Conservation (phyloP, 108 stramenopile genomes). For the Chaetoceros muelleri region DNA sequence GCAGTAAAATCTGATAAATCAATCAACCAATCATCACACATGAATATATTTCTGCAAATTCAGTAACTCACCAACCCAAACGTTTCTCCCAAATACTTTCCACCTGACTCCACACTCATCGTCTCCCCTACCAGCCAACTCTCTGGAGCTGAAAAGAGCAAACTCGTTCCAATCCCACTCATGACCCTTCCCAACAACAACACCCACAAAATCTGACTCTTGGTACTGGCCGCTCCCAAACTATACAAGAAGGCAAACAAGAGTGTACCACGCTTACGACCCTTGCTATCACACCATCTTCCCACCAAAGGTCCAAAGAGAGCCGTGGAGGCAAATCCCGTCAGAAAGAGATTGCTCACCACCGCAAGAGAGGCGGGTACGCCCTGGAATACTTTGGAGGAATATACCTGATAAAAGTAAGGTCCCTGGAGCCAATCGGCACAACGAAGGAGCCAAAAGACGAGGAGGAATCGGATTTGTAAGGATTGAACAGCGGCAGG, state of each 20-base stretch:
- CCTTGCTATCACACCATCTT: constrained; percentile 67
- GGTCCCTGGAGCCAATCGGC: constrained; percentile 99
- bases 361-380: constrained; percentile 35
- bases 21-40: no score
- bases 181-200: constrained; percentile 80
- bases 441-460: constrained; percentile 91
- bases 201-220: constrained; percentile 50
- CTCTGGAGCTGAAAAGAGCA: constrained; percentile 84
- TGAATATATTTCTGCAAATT: not conserved
- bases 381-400: constrained; percentile 75
- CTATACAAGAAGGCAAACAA: constrained; percentile 73
- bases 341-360: constrained; percentile 82
- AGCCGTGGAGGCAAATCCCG: constrained; percentile 87
- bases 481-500: constrained; percentile 38
- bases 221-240: constrained; percentile 70
- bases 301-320: constrained; percentile 86
- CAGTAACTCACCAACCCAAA: constrained; percentile 73
- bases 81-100: constrained; percentile 70
- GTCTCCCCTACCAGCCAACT: constrained; percentile 94
- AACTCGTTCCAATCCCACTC: constrained; percentile 84
- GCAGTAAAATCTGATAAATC: no score
- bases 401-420: constrained; percentile 95
- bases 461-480: constrained; percentile 72
- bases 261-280: constrained; percentile 80
- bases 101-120: constrained; percentile 40